Evolutionary conservation across 192 early-diverging fungal species (phyloP), one percentile per base, ranked within the genome.

Genomic region (Diversispora eburnea): DNA sequence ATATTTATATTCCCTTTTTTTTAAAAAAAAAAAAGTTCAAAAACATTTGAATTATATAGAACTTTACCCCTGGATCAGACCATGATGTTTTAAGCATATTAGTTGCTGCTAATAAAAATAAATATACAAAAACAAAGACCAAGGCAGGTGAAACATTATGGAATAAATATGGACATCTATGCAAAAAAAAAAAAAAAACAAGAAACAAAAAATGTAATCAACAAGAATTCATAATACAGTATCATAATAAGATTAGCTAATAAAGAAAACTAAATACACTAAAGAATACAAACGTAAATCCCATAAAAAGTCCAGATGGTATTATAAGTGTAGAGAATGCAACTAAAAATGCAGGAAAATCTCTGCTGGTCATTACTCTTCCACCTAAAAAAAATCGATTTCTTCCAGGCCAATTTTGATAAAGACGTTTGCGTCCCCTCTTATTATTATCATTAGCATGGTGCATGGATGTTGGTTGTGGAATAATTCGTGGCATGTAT

Each of bases 41-140:
- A 0, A 17, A 62, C n/a, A n/a, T 45, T 45, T 43, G 54, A 55
- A 55, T 48, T 61, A 45, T 51, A 12, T 48, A 48, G 39, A 45
- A 42, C 39, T 67, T 75, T 78, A 85, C 84, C 13, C 91, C 91
- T 7, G 91, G 91, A 75, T 92, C 91, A 9, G 88, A 87, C 83
- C 89, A 90, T 39, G 91, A 90, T 48, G 91, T 80, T 81, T 85
- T 90, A 54, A 91, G 70, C 91, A 92, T 92, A 3, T 87, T 89
- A 3, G 84, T 79, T 13, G 88, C 73, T 7, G 88, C 76, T 54
- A 91, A 76, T 2, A 88, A 79, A 20, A 88, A 82, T 55, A 91
- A 49, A 58, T 92, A 92, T 3, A 79, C 81, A 75, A 91, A 91
- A 19, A 92, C 72, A 78, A 91, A 86, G 13, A 90, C 88, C 3